These are phyloP conservation scores for Omphalotus olearius DNA, from an alignment of 1,284 basidiomycete genomes.

Conservation along the genomic window DNA sequence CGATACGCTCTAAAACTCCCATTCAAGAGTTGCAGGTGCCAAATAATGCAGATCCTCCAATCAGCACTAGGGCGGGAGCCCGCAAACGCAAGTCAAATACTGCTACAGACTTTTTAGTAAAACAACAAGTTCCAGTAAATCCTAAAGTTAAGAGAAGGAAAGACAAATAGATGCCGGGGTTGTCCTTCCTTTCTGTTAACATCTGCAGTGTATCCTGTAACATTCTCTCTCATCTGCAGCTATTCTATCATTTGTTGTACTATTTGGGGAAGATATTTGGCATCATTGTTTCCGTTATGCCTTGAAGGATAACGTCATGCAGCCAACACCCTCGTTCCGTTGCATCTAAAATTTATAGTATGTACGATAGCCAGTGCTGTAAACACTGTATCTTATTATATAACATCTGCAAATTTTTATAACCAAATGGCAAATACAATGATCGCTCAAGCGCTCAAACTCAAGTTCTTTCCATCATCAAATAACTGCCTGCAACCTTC, in stretches of 20 bases:
- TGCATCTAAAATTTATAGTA: no score
- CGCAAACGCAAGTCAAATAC: slow-evolving; percentile 49
- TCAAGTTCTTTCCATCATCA: no score
- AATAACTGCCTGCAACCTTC: no score
- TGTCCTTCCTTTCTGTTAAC: not conserved
- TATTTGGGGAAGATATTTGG: not conserved
- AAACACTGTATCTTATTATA: not conserved
- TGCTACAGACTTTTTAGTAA: slow-evolving; percentile 14
- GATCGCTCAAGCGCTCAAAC: no score
- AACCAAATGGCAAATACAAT: no score
- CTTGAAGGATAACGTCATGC: no score
- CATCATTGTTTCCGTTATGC: no score
- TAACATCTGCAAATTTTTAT: no score
- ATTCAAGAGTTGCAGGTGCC: not conserved
- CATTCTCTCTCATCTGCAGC: not conserved
- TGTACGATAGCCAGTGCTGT: not conserved
- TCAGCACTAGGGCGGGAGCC: slow-evolving; percentile 13
- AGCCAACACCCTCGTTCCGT: no score
- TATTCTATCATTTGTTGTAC: not conserved
- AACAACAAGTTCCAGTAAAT: slow-evolving; percentile 1
- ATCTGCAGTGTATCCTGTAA: not conserved
- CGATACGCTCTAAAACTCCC: not conserved
- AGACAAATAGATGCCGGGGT: slow-evolving; percentile 5
- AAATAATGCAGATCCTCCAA: not conserved
- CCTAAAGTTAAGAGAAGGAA: slow-evolving; percentile 8